Evolutionary conservation across 2,329 filamentous ascomycete genomes (phyloP).

Genomic region (Cephalotrichum gorgonifer): DNA sequence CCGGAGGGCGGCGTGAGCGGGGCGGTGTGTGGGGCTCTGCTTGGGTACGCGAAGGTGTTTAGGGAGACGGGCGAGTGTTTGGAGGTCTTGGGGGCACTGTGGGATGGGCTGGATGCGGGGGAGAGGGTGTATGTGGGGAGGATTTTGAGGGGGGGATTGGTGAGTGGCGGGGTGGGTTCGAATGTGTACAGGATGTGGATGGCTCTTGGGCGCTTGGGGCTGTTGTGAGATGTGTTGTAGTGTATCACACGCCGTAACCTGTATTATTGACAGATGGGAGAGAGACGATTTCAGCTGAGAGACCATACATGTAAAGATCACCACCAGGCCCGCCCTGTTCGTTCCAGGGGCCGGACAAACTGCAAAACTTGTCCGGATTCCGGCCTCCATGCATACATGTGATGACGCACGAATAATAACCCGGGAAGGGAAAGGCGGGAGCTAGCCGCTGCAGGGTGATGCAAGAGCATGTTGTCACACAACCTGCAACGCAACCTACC

Average conservation of each 20-base stretch:
- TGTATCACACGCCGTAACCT: too few species aligned
- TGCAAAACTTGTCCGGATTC: neutral
- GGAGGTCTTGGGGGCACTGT: conserved; percentile 11
- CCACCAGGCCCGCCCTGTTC: neutral
- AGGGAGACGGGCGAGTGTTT: conserved; percentile 6
- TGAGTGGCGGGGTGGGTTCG: neutral
- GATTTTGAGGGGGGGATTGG: neutral
- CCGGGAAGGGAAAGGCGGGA: neutral
- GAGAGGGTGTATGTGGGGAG: conserved; percentile 8
- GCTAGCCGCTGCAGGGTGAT: neutral
- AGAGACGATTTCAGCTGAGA: too few species aligned
- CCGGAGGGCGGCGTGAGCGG: too few species aligned
- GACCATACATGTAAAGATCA: too few species aligned
- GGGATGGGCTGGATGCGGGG: conserved; percentile 12
- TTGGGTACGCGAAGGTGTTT: conserved; percentile 14
- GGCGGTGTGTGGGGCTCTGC: conserved; percentile 10
- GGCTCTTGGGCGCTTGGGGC: neutral
- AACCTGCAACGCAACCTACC: too few species aligned
- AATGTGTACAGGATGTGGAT: neutral
- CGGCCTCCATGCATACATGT: neutral
- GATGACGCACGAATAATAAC: neutral
- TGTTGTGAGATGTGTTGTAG: too few species aligned
- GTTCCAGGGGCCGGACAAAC: too few species aligned
- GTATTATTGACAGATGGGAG: too few species aligned
- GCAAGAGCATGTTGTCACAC: neutral